Conservation (phyloP, 345 rosid genomes). For the Hibiscus syriacus region DNA sequence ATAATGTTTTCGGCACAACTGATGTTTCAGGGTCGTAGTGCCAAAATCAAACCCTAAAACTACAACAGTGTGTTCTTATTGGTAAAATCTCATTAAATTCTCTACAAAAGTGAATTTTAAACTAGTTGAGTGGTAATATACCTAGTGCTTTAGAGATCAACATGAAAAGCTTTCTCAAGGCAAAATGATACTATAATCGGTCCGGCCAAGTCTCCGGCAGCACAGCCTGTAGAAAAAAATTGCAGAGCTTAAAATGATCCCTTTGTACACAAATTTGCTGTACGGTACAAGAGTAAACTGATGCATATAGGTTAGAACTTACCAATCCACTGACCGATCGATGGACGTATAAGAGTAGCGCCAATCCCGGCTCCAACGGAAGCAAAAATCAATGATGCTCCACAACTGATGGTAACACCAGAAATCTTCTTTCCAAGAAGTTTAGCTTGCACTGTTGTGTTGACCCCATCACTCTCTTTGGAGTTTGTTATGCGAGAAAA, state of each 20-base stretch:
- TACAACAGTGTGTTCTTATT: background rate
- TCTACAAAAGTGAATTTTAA: conserved; percentile 7
- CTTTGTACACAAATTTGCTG: background rate
- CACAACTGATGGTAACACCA: conserved; percentile 56
- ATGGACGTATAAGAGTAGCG: conserved; percentile 65
- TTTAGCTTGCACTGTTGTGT: conserved; percentile 39
- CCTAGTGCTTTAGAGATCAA: conserved; percentile 28
- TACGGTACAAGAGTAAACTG: background rate
- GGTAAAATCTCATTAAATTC: background rate
- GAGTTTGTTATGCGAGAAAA: conserved; percentile 27
- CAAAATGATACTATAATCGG: conserved; percentile 55
- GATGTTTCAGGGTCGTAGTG: background rate
- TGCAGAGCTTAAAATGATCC: background rate
- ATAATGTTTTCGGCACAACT: background rate
- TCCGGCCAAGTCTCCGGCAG: conserved; percentile 79
- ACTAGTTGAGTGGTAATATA: background rate
- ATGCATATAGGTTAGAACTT: conserved; percentile 15
- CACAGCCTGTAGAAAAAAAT: conserved; percentile 53
- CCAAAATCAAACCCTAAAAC: background rate
- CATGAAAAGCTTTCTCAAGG: conserved; percentile 56
- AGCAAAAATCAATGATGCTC: conserved; percentile 79
- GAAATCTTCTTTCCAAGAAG: conserved; percentile 70
- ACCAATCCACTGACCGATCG: conserved; percentile 94
- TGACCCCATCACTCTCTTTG: conserved; percentile 32
- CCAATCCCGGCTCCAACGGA: conserved; percentile 91